Evolutionary conservation across 2,329 filamentous ascomycete genomes (phyloP).

Genomic region (Ophiostoma pallidulum): DNA sequence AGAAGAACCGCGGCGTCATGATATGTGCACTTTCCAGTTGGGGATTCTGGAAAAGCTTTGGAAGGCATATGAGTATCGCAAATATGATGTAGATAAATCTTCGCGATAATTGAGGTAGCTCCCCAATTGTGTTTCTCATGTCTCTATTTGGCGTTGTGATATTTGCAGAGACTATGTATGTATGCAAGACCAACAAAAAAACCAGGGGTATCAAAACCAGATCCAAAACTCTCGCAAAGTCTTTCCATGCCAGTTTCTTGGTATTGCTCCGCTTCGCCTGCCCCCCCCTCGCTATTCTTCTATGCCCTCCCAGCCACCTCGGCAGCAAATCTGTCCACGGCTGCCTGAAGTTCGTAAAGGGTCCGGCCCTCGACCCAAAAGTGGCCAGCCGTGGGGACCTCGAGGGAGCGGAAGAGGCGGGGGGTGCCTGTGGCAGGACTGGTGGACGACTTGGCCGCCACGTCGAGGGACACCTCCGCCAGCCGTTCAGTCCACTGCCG

Average conservation of each 20-base stretch:
- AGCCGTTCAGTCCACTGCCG: conserved; percentile 53
- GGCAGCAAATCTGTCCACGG: conserved; percentile 23
- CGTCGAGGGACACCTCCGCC: conserved; percentile 20
- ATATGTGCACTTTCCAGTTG: no score
- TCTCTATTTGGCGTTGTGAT: no score
- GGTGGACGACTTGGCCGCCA: background rate
- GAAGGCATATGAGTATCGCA: no score
- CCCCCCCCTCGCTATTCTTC: background rate
- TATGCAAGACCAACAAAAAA: background rate
- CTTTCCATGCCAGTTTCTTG: no score
- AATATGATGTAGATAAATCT: no score
- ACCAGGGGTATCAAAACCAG: conserved; percentile 5
- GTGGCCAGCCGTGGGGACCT: conserved; percentile 41
- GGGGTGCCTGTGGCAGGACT: background rate
- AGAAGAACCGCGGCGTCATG: no score
- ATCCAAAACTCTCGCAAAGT: no score
- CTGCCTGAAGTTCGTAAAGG: conserved; percentile 24
- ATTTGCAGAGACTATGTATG: no score
- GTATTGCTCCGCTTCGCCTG: no score
- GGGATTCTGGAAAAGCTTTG: no score
- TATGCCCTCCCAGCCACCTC: conserved; percentile 16
- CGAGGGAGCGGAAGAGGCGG: conserved; percentile 31
- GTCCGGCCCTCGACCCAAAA: conserved; percentile 44
- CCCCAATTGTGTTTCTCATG: no score
- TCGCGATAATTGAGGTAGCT: no score